These are phyloP conservation scores for Megacollybia marginata DNA, from an alignment of 768 basidiomycete species.

Conservation along the genomic window DNA sequence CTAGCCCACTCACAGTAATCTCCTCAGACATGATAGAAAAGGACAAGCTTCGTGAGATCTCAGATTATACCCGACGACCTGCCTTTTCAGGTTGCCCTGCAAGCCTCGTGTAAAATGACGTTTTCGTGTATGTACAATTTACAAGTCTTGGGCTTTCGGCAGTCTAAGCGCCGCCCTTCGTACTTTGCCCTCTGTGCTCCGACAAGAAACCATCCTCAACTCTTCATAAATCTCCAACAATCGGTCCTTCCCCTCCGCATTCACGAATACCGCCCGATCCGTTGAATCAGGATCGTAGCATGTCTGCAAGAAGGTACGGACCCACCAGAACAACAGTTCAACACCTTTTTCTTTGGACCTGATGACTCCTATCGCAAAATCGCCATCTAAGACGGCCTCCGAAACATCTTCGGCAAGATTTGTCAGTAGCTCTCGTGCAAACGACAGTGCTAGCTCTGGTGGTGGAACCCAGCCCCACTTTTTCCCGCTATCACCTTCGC, in stretches of 20 bases:
- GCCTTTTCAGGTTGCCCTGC: too few relatives aligned
- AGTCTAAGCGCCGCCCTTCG: not conserved
- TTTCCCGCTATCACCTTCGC: not conserved
- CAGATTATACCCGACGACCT: too few relatives aligned
- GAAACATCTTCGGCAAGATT: conserved; percentile 8
- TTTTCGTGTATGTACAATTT: not conserved
- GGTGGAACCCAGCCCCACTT: conserved; percentile 10
- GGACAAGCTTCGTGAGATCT: too few relatives aligned
- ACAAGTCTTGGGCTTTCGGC: not conserved
- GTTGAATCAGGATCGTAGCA: not conserved
- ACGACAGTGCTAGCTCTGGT: conserved; percentile 10
- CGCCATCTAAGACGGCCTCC: conserved; percentile 7
- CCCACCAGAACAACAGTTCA: conserved; percentile 10
- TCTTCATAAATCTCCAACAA: conserved; percentile 8
- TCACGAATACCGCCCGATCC: conserved; percentile 2
- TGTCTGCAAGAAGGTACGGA: conserved; percentile 4
- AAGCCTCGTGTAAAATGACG: too few relatives aligned
- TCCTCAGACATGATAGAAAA: too few relatives aligned
- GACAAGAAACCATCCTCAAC: conserved; percentile 6
- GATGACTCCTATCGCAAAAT: conserved; percentile 6
- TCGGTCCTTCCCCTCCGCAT: conserved; percentile 8
- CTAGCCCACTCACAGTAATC: too few relatives aligned
- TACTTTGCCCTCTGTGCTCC: not conserved
- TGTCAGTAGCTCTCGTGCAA: conserved; percentile 9
- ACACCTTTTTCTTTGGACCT: conserved; percentile 7